Base-by-base conservation (phyloP, 1,284 basidiomycete genomes). In the Cutaneotrichosporon mucoides region DNA sequence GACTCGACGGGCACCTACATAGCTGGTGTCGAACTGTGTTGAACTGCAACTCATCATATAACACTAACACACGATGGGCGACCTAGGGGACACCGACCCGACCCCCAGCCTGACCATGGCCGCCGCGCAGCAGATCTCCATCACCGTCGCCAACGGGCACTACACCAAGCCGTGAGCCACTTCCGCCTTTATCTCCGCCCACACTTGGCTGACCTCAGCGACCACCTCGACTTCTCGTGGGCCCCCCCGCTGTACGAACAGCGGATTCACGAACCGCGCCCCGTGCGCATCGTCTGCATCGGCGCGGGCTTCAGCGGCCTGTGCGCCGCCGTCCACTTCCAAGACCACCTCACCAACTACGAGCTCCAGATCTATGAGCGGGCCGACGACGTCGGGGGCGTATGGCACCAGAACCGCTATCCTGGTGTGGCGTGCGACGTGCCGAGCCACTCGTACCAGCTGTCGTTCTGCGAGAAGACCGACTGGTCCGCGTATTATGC, bases 381-480 rank as follows among this genome's bases (percentile, higher is more conserved):
- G n/a, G 53, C 49, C 41, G 46, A 53, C 33, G 57, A 59, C 13
- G 48, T 59, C 10, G 57, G 57, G 5, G 57, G 57, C 13, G 53
- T 53, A 1, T 59, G 57, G 69, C 68, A 66, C 58, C 38, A 53
- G 66, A 67, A 64, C 57, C 61, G 59, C 4, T 71, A 71, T 45
- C 69, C 70, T 5, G 70, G 70, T 24, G 64, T 65, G 47, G 56
- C 64, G n/a, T 70, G 70, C 55, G 71, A 73, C 48, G 67, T 71
- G 40, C 69, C 69, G 8, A 68, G 67, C 5, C 62, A 69, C 60
- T 62, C 66, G 42, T 72, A 70, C 53, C 63, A 67, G 56, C 66
- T 67, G 50, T 60, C 61, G 24, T 71, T 56, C 49, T 61, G 61
- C 43, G 65, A 67, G 16, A 61, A 67, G 58, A 50, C 69, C 10